Evolutionary conservation across 345 rosid genomes (phyloP), one percentile per base, ranked within the genome.

Genomic region (Trapa incisa): DNA sequence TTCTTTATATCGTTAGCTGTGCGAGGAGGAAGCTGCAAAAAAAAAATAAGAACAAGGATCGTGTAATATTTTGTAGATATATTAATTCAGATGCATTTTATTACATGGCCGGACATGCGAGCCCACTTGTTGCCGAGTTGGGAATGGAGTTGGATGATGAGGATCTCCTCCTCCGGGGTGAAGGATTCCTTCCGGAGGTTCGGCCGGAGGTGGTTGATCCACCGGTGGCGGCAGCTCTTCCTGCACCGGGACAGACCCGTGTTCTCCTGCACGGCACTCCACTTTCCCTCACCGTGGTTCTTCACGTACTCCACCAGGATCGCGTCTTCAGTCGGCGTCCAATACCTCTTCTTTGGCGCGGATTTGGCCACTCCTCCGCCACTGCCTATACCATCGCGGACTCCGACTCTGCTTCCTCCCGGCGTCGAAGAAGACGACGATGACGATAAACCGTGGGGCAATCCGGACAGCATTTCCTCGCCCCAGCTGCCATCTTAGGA

Each of bases 1-100:
- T 86, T 86, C 65, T 86, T 86, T 58, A 86, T 86, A 75, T 86
- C 91, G 69, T 86, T 86, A 68, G 84, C 91, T 66, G 88, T 86
- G 69, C 88, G 75, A 58, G 88, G 88, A 1, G 88, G 88, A 47
- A 86, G 69, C 88, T 80, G 42, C 7, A 22, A 22, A 22, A 22
- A 67, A 1, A 15, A 6, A 22, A 17, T 1, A 15, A 13, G 43
- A 37, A 54, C 4, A 37, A 53, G 29, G 29, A 22, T 22, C 29
- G 29, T 22, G 29, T 22, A 22, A 22, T 22, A 22, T 22, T 22
- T 22, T 22, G 29, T 22, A 22, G 29, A 22, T 22, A 22, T 22
- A 22, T 22, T 22, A 22, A 22, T 22, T 22, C 29, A 22, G 29
- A 6, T 17, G 58, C 15, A 53, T 41, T 65, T 58, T n/a, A 37